phyloP scores from a whole-genome alignment of 257 asterid genomes.

The Nicotiana undulata region DNA sequence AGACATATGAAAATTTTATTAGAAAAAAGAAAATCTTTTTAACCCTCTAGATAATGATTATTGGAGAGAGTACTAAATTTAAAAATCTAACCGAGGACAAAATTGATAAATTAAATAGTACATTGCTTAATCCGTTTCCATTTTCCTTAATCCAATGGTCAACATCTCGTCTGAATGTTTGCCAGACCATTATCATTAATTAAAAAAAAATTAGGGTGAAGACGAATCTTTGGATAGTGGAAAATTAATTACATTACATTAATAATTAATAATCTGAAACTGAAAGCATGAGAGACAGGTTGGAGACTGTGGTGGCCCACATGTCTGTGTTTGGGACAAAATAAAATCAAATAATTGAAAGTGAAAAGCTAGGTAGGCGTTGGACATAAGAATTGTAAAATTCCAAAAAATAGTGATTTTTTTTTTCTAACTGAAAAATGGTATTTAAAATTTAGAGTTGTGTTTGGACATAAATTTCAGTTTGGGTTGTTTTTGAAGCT shows the following conservation, averaged over 20 bases:
- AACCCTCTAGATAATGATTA: too few relatives aligned
- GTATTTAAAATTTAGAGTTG: too few relatives aligned
- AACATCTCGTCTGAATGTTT: background rate
- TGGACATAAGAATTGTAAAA: too few relatives aligned
- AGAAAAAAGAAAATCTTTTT: too few relatives aligned
- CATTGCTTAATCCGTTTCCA: background rate
- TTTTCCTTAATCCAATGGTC: background rate
- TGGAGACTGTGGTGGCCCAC: constrained; percentile 2
- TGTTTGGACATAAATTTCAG: too few relatives aligned
- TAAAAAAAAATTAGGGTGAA: background rate
- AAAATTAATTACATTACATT: background rate
- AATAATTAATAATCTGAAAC: background rate
- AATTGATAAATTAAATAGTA: background rate
- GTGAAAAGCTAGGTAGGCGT: background rate
- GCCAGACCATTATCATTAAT: background rate
- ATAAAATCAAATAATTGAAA: constrained; percentile 1
- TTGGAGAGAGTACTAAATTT: too few relatives aligned
- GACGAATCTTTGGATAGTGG: background rate
- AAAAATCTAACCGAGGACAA: too few relatives aligned
- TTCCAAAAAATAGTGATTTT: too few relatives aligned
- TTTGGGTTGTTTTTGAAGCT: too few relatives aligned
- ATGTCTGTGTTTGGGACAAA: background rate
- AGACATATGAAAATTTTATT: too few relatives aligned
- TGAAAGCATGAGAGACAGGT: constrained; percentile 5
- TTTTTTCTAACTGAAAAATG: too few relatives aligned